Evolutionary conservation across 345 rosid species (phyloP), one percentile per base, ranked within the genome.

Genomic region (Capsella bursapastoris): DNA sequence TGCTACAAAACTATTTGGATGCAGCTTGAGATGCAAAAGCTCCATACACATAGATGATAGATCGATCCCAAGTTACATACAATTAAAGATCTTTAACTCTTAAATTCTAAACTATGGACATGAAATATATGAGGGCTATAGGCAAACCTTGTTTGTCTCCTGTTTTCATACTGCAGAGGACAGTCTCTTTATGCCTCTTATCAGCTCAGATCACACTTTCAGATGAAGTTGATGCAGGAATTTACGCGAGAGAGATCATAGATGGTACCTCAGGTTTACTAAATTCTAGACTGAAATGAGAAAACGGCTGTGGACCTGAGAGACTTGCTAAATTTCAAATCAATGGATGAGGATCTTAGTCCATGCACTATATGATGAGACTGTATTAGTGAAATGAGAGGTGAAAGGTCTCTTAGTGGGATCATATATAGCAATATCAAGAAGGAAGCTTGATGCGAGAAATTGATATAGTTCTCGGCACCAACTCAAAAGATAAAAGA

Each of bases 401-500:
- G 18, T 35, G 22, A 3, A 15, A 18, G 15, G 29, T 52, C 37
- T 50, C 32, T 32, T 66, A 45, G 40, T 44, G 40, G 3, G 1
- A n/a, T 5, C 14, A 38, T 13, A 25, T 22, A 25, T 0, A 67
- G 28, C 12, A 67, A 68, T 47, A 47, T 81, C 80, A 28, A 65
- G 74, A 47, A 83, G 32, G 32, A 88, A 90, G 80, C 81, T 80
- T 49, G 86, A 81, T 82, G 80, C 16, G 91, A 91, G 74, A 86
- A 88, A 64, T 86, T 90, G 79, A 90, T 74, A 79, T 82, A 87
- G 64, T 90, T 87, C 84, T 32, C 88, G 90, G 18, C 91, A 82
- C 70, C 83, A 73, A 51, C 87, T 38, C 2, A 45, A n/a, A 45
- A 45, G 8, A 45, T 6, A 4, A 14, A 45, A 45, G 47, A 5